Evolutionary conservation across 164 flowering plant genomes (phyloP).

Genomic region (Stephania cephalantha): DNA sequence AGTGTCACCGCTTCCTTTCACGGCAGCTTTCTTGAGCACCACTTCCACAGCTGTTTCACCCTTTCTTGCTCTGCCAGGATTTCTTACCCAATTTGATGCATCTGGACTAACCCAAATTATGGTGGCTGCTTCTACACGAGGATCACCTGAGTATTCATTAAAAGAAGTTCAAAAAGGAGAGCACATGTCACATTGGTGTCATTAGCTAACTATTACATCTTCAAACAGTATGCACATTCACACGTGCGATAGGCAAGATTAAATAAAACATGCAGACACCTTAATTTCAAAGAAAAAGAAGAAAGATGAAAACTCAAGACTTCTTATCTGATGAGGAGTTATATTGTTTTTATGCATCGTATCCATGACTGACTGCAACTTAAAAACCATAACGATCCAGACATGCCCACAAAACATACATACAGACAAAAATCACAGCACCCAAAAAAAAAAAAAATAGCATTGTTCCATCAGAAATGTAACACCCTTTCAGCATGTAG

Average conservation of each 20-base stretch:
- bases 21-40: constrained; percentile 54
- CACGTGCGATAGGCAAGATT: background rate
- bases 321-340: background rate
- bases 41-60: constrained; percentile 86
- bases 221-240: background rate
- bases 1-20: constrained; percentile 72
- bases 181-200: background rate
- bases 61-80: constrained; percentile 27
- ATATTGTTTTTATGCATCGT: background rate
- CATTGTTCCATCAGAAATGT: too few species aligned
- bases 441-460: too few species aligned
- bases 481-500: too few species aligned
- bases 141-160: constrained; percentile 50
- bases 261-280: background rate
- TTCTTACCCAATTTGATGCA: constrained; percentile 55
- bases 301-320: background rate
- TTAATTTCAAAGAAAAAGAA: background rate
- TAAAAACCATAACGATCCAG: background rate
- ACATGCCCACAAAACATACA: background rate
- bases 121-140: constrained; percentile 49
- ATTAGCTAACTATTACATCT: background rate
- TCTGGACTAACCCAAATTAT: constrained; percentile 70
- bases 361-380: background rate
- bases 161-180: background rate
- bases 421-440: too few species aligned